These are phyloP conservation scores for Leccinum longicurvipes DNA, from an alignment of 768 basidiomycete genomes.

Conservation along the genomic window DNA sequence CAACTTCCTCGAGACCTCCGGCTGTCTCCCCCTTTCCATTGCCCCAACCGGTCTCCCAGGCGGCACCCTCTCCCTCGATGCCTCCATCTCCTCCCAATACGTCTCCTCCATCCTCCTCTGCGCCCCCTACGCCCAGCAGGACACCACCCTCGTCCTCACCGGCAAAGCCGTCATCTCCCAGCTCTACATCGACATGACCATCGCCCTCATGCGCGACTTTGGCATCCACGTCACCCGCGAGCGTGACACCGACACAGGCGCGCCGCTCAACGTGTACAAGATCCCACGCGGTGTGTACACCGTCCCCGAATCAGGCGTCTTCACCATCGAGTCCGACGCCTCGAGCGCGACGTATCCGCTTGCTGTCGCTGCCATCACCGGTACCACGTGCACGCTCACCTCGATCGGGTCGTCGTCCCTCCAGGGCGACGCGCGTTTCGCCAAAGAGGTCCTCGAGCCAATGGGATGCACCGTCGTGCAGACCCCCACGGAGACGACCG, in stretches of 20 bases:
- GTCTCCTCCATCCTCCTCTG: slow-evolving; percentile 96
- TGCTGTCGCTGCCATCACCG: slow-evolving; percentile 95
- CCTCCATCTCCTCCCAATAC: slow-evolving; percentile 96
- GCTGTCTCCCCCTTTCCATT: slow-evolving; percentile 88
- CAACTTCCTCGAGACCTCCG: no score
- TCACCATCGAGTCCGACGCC: slow-evolving; percentile 94
- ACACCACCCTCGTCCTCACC: slow-evolving; percentile 84
- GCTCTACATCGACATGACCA: slow-evolving; percentile 99
- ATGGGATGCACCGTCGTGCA: slow-evolving; percentile 95
- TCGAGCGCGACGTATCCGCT: slow-evolving; percentile 96
- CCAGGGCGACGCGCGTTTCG: slow-evolving; percentile 97
- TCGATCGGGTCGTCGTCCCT: slow-evolving; percentile 90
- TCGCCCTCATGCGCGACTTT: slow-evolving; percentile 95
- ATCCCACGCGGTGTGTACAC: slow-evolving; percentile 78
- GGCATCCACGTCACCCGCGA: slow-evolving; percentile 75
- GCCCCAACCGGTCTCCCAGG: slow-evolving; percentile 81
- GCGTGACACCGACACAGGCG: slow-evolving; percentile 54
- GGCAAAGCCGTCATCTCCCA: slow-evolving; percentile 97
- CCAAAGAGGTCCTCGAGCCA: slow-evolving; percentile 84
- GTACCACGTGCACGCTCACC: slow-evolving; percentile 89
- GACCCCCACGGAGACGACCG: slow-evolving; percentile 85
- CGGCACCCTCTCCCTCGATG: slow-evolving; percentile 79
- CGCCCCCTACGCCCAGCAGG: slow-evolving; percentile 84
- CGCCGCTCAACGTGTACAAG: slow-evolving; percentile 73
- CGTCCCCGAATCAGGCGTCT: slow-evolving; percentile 62